These are phyloP conservation scores for Pezicula rhizophila DNA, from an alignment of 2,329 filamentous ascomycete genomes.

Conservation along the genomic window DNA sequence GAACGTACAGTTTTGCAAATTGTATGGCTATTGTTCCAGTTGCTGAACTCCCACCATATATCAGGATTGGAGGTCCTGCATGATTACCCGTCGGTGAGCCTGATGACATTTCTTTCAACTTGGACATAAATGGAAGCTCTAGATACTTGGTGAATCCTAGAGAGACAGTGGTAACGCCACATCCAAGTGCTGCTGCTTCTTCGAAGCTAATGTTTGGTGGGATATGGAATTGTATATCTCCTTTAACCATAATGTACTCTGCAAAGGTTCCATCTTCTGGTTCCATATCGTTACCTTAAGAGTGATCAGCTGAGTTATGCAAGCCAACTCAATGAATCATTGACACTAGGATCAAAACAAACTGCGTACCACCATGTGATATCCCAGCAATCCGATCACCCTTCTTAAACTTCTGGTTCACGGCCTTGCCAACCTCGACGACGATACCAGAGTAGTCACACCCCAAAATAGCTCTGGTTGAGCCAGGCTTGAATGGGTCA, in stretches of 20 bases:
- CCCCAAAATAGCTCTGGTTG: slow-evolving; percentile 7
- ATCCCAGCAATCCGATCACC: slow-evolving; percentile 16
- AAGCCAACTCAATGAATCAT: background rate
- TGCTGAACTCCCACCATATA: slow-evolving; percentile 43
- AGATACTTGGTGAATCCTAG: slow-evolving; percentile 16
- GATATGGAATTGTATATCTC: slow-evolving; percentile 33
- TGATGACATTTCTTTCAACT: too few relatives aligned
- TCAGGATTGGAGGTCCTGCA: slow-evolving; percentile 27
- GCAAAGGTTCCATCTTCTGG: slow-evolving; percentile 19
- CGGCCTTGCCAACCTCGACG: slow-evolving; percentile 8
- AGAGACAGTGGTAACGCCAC: slow-evolving; percentile 11
- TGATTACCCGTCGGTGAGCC: background rate
- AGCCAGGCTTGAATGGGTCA: slow-evolving; percentile 8
- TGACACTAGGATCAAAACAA: background rate
- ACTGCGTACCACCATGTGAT: slow-evolving; percentile 15
- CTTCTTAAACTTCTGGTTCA: slow-evolving; percentile 13
- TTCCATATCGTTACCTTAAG: slow-evolving; percentile 11
- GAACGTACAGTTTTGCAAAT: slow-evolving; percentile 33
- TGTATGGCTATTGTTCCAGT: slow-evolving; percentile 41
- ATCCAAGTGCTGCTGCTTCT: slow-evolving; percentile 32
- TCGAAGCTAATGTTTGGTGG: slow-evolving; percentile 37
- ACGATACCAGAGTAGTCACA: slow-evolving; percentile 18
- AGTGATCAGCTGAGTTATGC: background rate
- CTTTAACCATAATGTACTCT: slow-evolving; percentile 25
- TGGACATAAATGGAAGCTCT: slow-evolving; percentile 16